These are phyloP conservation scores for Fusarium sp. DNA, from an alignment of 2,329 filamentous ascomycete species.

Conservation along the genomic window DNA sequence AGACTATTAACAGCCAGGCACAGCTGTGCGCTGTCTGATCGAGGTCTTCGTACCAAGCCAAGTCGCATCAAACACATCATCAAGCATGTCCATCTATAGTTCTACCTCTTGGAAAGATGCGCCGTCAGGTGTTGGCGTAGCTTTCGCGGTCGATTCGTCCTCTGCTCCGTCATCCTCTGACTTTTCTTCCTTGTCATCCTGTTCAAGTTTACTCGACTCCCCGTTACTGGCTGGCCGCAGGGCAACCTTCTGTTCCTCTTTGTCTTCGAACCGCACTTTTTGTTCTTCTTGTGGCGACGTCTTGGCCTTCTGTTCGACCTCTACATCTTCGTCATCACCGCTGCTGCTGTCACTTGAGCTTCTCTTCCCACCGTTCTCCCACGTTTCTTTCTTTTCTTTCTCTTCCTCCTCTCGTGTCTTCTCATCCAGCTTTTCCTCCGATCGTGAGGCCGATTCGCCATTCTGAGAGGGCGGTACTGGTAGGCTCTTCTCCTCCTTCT, in stretches of 20 bases:
- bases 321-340: conserved; percentile 41
- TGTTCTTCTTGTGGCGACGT: conserved; percentile 59
- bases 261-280: conserved; percentile 67
- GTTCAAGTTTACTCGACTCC: conserved; percentile 48
- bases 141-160: conserved; percentile 53
- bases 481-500: conserved; percentile 51
- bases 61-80: conserved; percentile 2
- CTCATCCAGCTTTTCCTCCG: conserved; percentile 48
- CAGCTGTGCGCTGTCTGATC: conserved; percentile 2
- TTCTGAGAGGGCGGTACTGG: conserved; percentile 44
- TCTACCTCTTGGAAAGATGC: conserved; percentile 73
- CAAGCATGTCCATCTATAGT: conserved; percentile 54
- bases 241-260: conserved; percentile 65
- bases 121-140: conserved; percentile 63
- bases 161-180: conserved; percentile 48
- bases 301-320: conserved; percentile 53
- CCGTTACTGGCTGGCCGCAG: conserved; percentile 55
- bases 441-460: conserved; percentile 34
- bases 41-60: conserved; percentile 13
- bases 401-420: conserved; percentile 40
- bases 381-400: conserved; percentile 40
- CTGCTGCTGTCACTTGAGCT: conserved; percentile 34
- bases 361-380: conserved; percentile 34
- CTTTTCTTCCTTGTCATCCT: conserved; percentile 48
- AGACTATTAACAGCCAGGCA: conserved; percentile 12